Evolutionary conservation across 2,329 filamentous ascomycete genomes (phyloP).

Genomic region (Claviceps sp.): DNA sequence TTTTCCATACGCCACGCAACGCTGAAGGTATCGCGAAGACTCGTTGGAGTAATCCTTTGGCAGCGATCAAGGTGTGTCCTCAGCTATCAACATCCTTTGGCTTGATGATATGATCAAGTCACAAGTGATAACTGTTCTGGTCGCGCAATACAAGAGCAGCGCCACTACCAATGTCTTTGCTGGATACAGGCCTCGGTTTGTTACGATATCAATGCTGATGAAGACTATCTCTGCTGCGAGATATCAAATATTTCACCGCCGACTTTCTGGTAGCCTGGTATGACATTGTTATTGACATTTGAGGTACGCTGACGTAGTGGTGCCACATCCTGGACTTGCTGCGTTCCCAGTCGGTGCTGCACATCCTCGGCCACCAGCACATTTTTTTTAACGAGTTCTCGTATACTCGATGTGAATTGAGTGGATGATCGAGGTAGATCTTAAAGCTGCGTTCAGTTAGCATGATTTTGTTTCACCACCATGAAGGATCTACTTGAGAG

Average conservation of each 20-base stretch:
- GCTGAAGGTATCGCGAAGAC: neutral
- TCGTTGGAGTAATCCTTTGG: neutral
- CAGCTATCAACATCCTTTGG: neutral
- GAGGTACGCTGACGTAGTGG: conserved; percentile 1
- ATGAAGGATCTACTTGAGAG: neutral
- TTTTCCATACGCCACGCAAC: neutral
- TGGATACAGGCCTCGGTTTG: neutral
- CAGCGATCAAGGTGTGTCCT: neutral
- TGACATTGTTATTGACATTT: neutral
- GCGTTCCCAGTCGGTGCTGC: neutral
- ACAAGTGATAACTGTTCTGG: neutral
- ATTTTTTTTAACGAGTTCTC: neutral
- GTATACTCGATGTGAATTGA: neutral
- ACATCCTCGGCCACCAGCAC: neutral
- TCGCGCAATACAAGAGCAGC: neutral
- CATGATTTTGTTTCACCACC: neutral
- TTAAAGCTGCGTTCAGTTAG: conserved; percentile 1
- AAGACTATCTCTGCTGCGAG: neutral
- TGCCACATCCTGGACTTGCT: conserved; percentile 1
- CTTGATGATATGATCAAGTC: neutral
- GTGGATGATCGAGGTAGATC: neutral
- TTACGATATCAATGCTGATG: neutral
- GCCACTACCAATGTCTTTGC: neutral
- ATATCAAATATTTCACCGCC: neutral
- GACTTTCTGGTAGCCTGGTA: neutral